A percentile compares a stretch with the other conserved stretches of the same genome.
Evolutionary conservation across 495 filamentous ascomycete genomes (phyloP).

Genomic region (Pyrenopolyporus hunteri): DNA sequence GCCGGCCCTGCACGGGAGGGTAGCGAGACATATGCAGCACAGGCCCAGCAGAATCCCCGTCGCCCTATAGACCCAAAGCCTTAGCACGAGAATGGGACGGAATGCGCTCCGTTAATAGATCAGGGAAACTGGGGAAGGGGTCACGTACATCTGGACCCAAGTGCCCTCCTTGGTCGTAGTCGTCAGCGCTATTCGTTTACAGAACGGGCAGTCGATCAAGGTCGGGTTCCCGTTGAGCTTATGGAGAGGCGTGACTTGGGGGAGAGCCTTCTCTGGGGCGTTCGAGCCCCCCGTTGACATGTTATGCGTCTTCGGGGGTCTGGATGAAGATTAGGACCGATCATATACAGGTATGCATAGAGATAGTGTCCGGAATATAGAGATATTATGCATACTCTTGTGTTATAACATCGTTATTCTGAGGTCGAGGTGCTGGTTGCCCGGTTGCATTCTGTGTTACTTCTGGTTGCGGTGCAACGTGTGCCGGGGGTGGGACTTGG

Average conservation of each 20-base stretch:
- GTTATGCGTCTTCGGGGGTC: neutral
- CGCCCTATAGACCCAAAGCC: constrained; percentile 22
- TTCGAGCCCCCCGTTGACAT: neutral
- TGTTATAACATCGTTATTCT: neutral
- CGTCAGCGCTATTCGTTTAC: constrained; percentile 34
- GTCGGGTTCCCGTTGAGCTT: constrained; percentile 25
- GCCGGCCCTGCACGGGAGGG: constrained; percentile 40
- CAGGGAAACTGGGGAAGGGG: neutral
- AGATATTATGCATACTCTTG: constrained; percentile 10
- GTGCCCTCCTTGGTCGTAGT: constrained; percentile 31
- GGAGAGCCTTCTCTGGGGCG: constrained; percentile 6
- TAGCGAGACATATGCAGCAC: constrained; percentile 42
- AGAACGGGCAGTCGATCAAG: constrained; percentile 46
- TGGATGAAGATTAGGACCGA: neutral
- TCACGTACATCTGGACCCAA: constrained; percentile 41
- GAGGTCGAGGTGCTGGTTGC: neutral
- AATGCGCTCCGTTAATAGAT: too few species aligned
- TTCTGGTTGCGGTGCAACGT: neutral
- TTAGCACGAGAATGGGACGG: neutral
- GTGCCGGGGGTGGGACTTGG: neutral
- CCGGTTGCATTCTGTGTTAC: neutral
- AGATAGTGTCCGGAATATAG: neutral
- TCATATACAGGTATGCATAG: neutral
- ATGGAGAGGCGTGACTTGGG: constrained; percentile 38
- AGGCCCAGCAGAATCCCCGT: constrained; percentile 41